Percentiles rank a stretch among this genome's conserved stretches.
phyloP scores from a whole-genome alignment of 768 basidiomycete species.

The Obba rivulosa region DNA sequence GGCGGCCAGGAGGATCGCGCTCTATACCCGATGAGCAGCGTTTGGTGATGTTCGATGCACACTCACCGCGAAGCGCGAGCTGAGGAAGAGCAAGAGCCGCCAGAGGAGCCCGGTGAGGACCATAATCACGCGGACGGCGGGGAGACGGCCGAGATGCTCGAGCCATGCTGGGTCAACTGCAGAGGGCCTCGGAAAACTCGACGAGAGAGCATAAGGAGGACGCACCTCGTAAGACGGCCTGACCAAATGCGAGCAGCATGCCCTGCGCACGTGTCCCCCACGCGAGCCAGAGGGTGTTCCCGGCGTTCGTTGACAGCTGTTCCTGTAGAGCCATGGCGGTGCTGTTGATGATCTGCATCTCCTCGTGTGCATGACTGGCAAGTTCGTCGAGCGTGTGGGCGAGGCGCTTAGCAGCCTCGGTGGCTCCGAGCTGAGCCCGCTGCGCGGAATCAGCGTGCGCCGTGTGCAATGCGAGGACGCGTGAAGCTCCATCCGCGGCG shows the following conservation, averaged over 20 bases:
- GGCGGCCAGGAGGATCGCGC: no score
- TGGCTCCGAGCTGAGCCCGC: constrained; percentile 31
- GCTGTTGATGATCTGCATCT: constrained; percentile 43
- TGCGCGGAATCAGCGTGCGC: constrained; percentile 27
- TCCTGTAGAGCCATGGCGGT: constrained; percentile 33
- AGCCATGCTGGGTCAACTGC: constrained; percentile 27
- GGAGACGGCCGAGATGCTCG: constrained; percentile 21
- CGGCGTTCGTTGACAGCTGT: constrained; percentile 16
- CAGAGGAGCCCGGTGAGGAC: constrained; percentile 11
- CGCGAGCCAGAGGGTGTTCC: neutral
- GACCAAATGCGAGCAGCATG: constrained; percentile 4
- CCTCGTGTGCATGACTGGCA: constrained; percentile 32
- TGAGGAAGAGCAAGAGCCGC: constrained; percentile 22
- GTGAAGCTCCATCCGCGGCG: constrained; percentile 15
- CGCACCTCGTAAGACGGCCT: constrained; percentile 16
- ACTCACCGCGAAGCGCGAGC: constrained; percentile 39
- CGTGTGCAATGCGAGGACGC: constrained; percentile 27
- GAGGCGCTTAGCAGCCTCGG: constrained; percentile 31
- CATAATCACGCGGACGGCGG: constrained; percentile 23
- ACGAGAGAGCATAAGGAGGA: neutral
- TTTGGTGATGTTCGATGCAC: no score
- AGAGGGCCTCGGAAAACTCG: constrained; percentile 1
- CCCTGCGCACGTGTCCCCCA: constrained; percentile 10
- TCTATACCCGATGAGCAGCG: no score
- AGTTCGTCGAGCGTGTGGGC: constrained; percentile 31